Percentiles rank a stretch among this genome's conserved stretches.
phyloP scores from a whole-genome alignment of 108 stramenopile genomes.

The Cyclotella sp. region DNA sequence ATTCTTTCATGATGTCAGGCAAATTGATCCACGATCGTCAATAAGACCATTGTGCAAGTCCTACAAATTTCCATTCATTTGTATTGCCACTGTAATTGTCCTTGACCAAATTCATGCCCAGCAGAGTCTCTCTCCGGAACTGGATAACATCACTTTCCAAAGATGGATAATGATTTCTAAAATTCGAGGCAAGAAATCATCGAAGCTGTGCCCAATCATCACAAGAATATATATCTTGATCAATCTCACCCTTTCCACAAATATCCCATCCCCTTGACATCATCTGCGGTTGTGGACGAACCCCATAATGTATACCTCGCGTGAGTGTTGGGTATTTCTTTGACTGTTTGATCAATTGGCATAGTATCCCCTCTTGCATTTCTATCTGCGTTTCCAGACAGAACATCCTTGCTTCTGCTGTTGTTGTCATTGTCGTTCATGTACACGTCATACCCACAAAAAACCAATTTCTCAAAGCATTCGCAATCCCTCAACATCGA shows the following conservation, averaged over 20 bases:
- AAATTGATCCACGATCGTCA: constrained; percentile 34
- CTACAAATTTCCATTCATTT: constrained; percentile 32
- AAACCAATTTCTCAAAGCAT: constrained; percentile 53
- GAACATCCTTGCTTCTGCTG: not conserved
- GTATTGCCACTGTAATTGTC: constrained; percentile 28
- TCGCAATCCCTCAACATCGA: constrained; percentile 30
- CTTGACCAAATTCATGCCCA: not conserved
- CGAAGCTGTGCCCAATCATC: constrained; percentile 36
- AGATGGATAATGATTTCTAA: constrained; percentile 37
- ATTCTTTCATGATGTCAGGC: not conserved
- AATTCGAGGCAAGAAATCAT: constrained; percentile 27
- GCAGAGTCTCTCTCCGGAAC: not conserved
- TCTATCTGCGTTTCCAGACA: constrained; percentile 3
- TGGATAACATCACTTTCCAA: not conserved
- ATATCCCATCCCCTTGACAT: not conserved
- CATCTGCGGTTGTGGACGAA: constrained; percentile 13
- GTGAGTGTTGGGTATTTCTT: not conserved
- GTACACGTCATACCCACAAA: constrained; percentile 55
- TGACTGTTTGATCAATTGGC: not conserved
- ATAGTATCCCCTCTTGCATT: not conserved
- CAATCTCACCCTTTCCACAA: constrained; percentile 12
- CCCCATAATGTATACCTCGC: constrained; percentile 44
- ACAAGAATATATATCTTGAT: constrained; percentile 19
- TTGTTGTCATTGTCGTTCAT: not conserved
- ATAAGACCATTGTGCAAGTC: constrained; percentile 29